phyloP scores from a whole-genome alignment of 805 yeast genomes.

The Scheffersomyces coipomensis region DNA sequence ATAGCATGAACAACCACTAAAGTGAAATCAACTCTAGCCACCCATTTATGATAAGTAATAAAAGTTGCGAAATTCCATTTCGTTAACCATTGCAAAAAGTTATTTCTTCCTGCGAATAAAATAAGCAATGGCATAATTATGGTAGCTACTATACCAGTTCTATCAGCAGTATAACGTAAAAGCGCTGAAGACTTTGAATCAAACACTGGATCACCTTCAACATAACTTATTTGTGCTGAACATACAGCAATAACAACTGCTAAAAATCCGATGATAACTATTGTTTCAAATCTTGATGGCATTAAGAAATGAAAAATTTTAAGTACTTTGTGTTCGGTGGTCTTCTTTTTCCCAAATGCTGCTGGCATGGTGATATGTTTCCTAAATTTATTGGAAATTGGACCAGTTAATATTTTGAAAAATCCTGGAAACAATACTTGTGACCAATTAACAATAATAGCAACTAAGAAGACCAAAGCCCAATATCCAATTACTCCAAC shows the following conservation, averaged over 20 bases:
- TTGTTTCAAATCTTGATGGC: conserved; percentile 36
- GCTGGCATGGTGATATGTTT: conserved; percentile 28
- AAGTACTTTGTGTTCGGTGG: conserved; percentile 10
- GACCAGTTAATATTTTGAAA: conserved; percentile 26
- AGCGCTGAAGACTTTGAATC: conserved; percentile 15
- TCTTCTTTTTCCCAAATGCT: conserved; percentile 34
- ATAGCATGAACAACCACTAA: conserved; percentile 30
- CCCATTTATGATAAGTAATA: conserved; percentile 45
- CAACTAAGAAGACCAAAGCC: conserved; percentile 41
- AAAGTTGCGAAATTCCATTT: conserved; percentile 51
- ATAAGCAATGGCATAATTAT: conserved; percentile 52
- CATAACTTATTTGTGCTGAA: conserved; percentile 2
- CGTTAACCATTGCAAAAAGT: conserved; percentile 56
- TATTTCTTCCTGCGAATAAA: conserved; percentile 63
- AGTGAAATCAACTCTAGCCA: conserved; percentile 31
- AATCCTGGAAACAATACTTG: conserved; percentile 38
- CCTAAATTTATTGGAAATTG: conserved; percentile 20
- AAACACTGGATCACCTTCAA: conserved; percentile 24
- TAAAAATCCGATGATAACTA: conserved; percentile 23
- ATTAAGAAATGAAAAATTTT: conserved; percentile 16
- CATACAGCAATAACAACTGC: conserved; percentile 14
- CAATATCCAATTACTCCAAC: conserved; percentile 48
- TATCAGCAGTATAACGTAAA: conserved; percentile 41
- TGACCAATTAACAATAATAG: conserved; percentile 43
- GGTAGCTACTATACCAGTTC: conserved; percentile 49